Conservation (phyloP, 2,329 filamentous ascomycete species). For the Cercospora sp. region DNA sequence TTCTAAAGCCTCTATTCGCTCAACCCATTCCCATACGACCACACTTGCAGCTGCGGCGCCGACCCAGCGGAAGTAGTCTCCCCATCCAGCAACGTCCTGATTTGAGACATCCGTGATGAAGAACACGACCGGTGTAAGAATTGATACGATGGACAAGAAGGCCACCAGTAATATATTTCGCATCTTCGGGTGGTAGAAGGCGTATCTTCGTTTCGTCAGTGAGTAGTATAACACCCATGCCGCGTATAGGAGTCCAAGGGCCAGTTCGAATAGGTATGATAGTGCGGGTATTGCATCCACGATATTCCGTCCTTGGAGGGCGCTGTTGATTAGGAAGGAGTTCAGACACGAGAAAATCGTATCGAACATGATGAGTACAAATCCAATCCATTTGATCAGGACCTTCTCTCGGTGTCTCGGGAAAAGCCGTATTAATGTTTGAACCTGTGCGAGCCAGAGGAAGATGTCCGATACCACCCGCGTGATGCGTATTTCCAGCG, state of each 20-base stretch:
- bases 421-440: conserved; percentile 92
- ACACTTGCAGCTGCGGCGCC: conserved; percentile 90
- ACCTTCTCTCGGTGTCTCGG: conserved; percentile 96
- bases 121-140: conserved; percentile 86
- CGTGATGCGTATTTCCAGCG: conserved; percentile 83
- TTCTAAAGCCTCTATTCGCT: conserved; percentile 88
- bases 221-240: conserved; percentile 94
- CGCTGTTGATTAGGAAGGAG: conserved; percentile 68
- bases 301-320: conserved; percentile 66
- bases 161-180: conserved; percentile 83
- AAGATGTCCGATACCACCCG: conserved; percentile 94
- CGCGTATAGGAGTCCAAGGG: conserved; percentile 82
- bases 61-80: conserved; percentile 95
- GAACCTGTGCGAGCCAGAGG: conserved; percentile 94
- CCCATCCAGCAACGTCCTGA: conserved; percentile 84
- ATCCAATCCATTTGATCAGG: conserved; percentile 98
- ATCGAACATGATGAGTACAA: conserved; percentile 87
- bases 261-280: conserved; percentile 85
- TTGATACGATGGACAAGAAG: conserved; percentile 72
- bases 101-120: conserved; percentile 89
- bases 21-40: conserved; percentile 98
- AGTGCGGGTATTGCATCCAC: conserved; percentile 87
- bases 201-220: conserved; percentile 85
- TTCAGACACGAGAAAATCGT: conserved; percentile 89
- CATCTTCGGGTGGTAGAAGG: conserved; percentile 88